phyloP scores from a whole-genome alignment of 2,329 filamentous ascomycete species.

The Leptosphaerulina australis region DNA sequence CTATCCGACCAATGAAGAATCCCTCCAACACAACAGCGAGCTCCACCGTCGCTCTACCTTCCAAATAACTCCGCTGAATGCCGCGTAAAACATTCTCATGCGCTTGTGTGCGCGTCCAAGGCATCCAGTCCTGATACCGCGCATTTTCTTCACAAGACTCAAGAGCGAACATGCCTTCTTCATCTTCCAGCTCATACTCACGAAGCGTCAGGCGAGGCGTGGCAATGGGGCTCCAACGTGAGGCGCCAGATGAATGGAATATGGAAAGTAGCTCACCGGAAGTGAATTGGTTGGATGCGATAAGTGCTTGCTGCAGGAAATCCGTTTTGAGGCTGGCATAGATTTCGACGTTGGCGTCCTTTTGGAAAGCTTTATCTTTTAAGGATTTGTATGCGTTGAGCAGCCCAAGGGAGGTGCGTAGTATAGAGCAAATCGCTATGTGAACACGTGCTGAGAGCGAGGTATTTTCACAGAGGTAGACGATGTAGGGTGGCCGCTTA shows the following conservation, averaged over 20 bases:
- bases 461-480: constrained; percentile 43
- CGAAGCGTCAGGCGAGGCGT: constrained; percentile 35
- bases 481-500: constrained; percentile 35
- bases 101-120: constrained; percentile 32
- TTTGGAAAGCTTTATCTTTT: constrained; percentile 4
- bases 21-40: constrained; percentile 35
- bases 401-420: constrained; percentile 38
- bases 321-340: constrained; percentile 27
- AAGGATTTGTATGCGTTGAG: constrained; percentile 39
- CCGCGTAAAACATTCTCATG: constrained; percentile 25
- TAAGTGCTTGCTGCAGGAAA: constrained; percentile 29
- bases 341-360: not conserved
- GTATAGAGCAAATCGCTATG: constrained; percentile 45
- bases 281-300: constrained; percentile 25
- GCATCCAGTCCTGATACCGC: constrained; percentile 36
- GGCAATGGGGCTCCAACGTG: not conserved
- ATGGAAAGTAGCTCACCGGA: constrained; percentile 12
- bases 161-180: constrained; percentile 28
- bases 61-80: constrained; percentile 22
- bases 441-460: constrained; percentile 46
- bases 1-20: constrained; percentile 39
- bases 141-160: constrained; percentile 36
- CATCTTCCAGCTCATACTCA: constrained; percentile 36
- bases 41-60: constrained; percentile 32
- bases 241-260: constrained; percentile 18